Conservation (phyloP, 495 filamentous ascomycete genomes). For the Talaromyces wortmannii region DNA sequence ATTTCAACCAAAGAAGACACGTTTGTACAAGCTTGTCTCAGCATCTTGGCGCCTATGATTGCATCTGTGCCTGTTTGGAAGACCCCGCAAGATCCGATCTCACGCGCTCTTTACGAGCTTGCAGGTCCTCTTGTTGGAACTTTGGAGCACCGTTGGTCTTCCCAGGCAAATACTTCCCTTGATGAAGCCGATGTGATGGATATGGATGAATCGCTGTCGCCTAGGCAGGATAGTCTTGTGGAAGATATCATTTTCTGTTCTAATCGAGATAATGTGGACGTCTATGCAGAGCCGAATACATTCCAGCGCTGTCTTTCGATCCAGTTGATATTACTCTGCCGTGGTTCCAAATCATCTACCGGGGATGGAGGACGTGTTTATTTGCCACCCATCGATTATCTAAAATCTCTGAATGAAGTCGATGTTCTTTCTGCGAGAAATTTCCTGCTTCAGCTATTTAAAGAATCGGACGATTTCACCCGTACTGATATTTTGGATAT, state of each 20-base stretch:
- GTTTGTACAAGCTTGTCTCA: constrained; percentile 25
- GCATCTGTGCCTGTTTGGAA: constrained; percentile 12
- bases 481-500: constrained; percentile 32
- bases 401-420: constrained; percentile 48
- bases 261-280: constrained; percentile 21
- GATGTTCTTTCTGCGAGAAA: constrained; percentile 52
- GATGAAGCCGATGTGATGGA: constrained; percentile 62
- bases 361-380: constrained; percentile 27
- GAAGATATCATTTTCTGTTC: constrained; percentile 17
- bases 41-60: constrained; percentile 25
- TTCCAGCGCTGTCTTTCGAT: constrained; percentile 33
- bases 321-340: constrained; percentile 24
- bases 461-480: constrained; percentile 17
- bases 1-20: constrained; percentile 17
- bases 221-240: constrained; percentile 37
- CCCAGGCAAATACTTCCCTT: constrained; percentile 10
- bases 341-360: constrained; percentile 18
- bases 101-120: constrained; percentile 16
- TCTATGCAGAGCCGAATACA: constrained; percentile 21
- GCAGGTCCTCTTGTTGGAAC: constrained; percentile 21
- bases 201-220: constrained; percentile 64
- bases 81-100: constrained; percentile 7
- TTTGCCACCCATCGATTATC: constrained; percentile 46
- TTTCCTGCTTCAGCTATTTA: constrained; percentile 41
- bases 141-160: constrained; percentile 34